Base-by-base conservation (phyloP, 2,329 filamentous ascomycete genomes). In the Diaporthe aspalathi region DNA sequence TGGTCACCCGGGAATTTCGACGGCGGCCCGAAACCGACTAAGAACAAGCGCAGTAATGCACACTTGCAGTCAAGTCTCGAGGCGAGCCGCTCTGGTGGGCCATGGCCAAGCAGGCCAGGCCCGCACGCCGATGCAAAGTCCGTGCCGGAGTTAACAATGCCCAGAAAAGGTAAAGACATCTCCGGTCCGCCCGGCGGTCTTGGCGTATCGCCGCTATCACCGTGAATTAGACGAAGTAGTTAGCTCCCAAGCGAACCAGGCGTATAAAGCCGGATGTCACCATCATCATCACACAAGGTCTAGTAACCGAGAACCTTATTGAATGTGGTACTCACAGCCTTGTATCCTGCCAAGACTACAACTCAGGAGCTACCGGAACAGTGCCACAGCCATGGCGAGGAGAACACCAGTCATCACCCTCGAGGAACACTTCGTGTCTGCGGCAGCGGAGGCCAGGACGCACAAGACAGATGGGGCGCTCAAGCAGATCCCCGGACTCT, bases 391-490 rank as follows among this genome's bases (percentile, higher is more conserved):
- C 29, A 62, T 50, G 20, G 14, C 67, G 16, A 45, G 49, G 22
- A 67, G 17, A 17, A 63, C 45, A 5, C 78, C 79, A 1, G 73
- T 82, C 9, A 83, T 84, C 52, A 77, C 82, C 14, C 80, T 84
- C n/a, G 83, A 84, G 73, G 83, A 85, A 67, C 83, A 84, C 71
- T 81, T 78, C 74, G 71, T 79, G 68, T 76, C 78, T 53, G 47
- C 73, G 5, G 67, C 72, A 1, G 72, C 76, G 35, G 71, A 74
- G 14, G 38, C 65, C 8, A 47, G 63, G 22, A 71, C 75, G 35
- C 50, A 70, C 69, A 66, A 32, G 5, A 72, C 76, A 68, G 72
- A 70, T 3, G 75, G 76, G 29, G 74, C 75, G 11, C 72, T 78
- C 32, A 72, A 74, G 35, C 69, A 76, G 29, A 57, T 75, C 24